Evolutionary conservation across 257 asterid species (phyloP), one percentile per base, ranked within the genome.

Genomic region (Fraxinus anomala): DNA sequence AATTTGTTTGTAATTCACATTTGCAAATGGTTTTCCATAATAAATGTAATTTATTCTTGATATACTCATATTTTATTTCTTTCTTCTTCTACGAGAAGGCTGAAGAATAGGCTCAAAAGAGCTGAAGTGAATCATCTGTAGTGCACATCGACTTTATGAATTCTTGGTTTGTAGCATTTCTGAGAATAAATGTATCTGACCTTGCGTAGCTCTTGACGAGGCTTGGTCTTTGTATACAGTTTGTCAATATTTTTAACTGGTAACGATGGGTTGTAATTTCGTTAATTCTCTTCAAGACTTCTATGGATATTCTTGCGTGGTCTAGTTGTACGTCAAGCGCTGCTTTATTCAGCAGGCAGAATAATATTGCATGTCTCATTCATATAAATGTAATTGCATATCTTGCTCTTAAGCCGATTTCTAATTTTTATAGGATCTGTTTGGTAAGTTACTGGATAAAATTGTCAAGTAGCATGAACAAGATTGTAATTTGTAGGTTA

Each of bases 11-110:
- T 30, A 17, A 36, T 33, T 31, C 66, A 11, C 66, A 42, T 47
- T 42, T 8, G 4, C 49, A 42, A 1, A 1, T 37, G 33, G 4
- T 13, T 4, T 10, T 23, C 13, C 37, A 31, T 36, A 40, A 36
- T 17, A 37, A 13, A 16, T 54, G 26, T 21, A 7, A 5, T 56
- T 5, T 21, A 1, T 56, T 21, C 66, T 56, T 21, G 3, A 56
- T 56, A 34, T 8, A 33, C 8, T 56, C 56, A 14, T 75, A 51
- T 24, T 16, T 17, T n/a, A 3, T 13, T 47, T 30, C 65, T 61
- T 66, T 79, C 42, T 37, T 37, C 42, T 37, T 37, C 42, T 69
- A 19, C 59, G 76, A 80, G 85, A 78, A 84, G 84, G 85, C 82
- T 74, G 83, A 78, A 12, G 86, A 70, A 70, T 82, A 59, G 40